A percentile compares a stretch with the other conserved stretches of the same genome.
Conservation (phyloP, 768 basidiomycete species). For the Mycena polygramma region DNA sequence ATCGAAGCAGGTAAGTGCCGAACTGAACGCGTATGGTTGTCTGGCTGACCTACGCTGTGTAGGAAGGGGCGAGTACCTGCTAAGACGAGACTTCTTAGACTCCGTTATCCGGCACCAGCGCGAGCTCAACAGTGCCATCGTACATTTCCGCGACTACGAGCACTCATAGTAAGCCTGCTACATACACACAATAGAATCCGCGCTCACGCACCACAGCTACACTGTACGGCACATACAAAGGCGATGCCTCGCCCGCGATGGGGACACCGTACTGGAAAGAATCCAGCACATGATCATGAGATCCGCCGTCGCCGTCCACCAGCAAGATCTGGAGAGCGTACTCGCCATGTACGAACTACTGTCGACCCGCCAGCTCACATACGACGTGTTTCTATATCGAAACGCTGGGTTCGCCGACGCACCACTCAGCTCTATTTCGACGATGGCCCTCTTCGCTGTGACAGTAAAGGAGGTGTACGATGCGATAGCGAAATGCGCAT, state of each 20-base stretch:
- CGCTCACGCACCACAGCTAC: neutral
- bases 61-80: too few species aligned
- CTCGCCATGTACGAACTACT: neutral
- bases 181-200: neutral
- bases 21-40: too few species aligned
- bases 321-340: neutral
- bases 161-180: neutral
- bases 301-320: neutral
- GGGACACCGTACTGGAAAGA: neutral
- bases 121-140: neutral
- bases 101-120: neutral
- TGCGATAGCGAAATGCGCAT: neutral
- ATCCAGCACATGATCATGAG: conserved; percentile 4
- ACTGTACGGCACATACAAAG: neutral
- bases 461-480: neutral
- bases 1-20: neutral
- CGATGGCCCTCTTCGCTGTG: neutral
- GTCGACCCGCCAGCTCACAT: neutral
- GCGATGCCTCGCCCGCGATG: neutral
- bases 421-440: neutral
- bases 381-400: neutral
- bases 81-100: neutral
- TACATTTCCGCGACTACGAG: neutral
- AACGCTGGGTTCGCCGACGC: neutral
- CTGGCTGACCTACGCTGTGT: too few species aligned